phyloP scores from a whole-genome alignment of 139 green algal species.

The Trebouxia sp. region DNA sequence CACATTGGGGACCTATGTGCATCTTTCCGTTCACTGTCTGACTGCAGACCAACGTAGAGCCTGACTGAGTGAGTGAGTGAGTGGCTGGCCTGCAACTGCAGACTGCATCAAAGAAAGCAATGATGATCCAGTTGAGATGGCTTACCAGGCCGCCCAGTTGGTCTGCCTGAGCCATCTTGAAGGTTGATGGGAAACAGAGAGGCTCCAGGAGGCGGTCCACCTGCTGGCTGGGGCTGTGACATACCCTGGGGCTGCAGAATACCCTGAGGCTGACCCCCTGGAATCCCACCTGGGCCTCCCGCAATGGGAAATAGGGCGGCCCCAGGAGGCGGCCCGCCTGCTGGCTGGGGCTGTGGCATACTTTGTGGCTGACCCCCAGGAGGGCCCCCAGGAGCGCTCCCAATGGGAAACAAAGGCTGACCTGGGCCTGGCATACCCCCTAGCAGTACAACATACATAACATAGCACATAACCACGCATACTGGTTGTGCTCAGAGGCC shows the following conservation, averaged over 20 bases:
- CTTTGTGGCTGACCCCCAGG: not conserved
- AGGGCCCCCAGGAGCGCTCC: not conserved
- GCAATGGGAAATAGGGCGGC: not conserved
- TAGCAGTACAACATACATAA: not conserved
- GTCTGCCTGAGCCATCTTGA: too few relatives aligned
- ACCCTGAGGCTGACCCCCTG: not conserved
- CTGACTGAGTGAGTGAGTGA: too few relatives aligned
- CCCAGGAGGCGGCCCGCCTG: not conserved
- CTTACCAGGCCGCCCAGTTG: too few relatives aligned
- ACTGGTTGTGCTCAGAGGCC: too few relatives aligned
- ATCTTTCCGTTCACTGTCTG: too few relatives aligned
- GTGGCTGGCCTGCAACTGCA: too few relatives aligned
- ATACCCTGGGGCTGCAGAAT: not conserved
- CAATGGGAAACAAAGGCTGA: slow-evolving; percentile 19
- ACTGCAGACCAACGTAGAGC: too few relatives aligned
- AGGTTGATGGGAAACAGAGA: slow-evolving; percentile 11
- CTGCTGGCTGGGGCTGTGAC: not conserved
- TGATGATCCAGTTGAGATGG: too few relatives aligned
- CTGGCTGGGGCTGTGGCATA: not conserved
- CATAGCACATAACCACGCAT: too few relatives aligned
- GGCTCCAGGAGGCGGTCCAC: not conserved
- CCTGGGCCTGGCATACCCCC: not conserved
- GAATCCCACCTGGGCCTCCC: not conserved
- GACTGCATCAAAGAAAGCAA: too few relatives aligned
- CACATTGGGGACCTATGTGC: too few relatives aligned